A percentile compares a stretch with the other conserved stretches of the same genome.
These are phyloP conservation scores for Yamadazyma membranifaciens DNA, from an alignment of 1,139 yeast species.

Conservation along the genomic window DNA sequence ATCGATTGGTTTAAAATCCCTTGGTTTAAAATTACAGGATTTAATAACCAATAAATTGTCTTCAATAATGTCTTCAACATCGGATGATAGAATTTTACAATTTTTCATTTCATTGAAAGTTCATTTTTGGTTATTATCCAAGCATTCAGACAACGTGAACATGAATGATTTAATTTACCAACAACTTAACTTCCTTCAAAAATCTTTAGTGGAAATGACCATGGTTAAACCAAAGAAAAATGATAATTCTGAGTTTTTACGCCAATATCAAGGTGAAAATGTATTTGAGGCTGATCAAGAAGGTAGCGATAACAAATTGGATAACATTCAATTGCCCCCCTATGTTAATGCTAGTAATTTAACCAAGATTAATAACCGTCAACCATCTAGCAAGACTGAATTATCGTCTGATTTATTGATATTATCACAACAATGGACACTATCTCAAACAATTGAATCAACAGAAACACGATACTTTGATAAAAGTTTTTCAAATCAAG, in stretches of 20 bases:
- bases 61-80: conserved; percentile 25
- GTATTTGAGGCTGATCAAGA: conserved; percentile 9
- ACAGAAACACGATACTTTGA: conserved; percentile 12
- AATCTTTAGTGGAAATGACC: conserved; percentile 7
- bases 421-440: conserved; percentile 18
- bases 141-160: conserved; percentile 1
- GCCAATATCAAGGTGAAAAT: conserved; percentile 11
- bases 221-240: neutral
- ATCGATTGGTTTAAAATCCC: conserved; percentile 9
- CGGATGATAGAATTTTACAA: conserved; percentile 32
- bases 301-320: conserved; percentile 24
- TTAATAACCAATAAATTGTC: conserved; percentile 24
- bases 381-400: conserved; percentile 11
- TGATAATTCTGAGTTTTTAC: conserved; percentile 8
- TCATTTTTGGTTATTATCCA: conserved; percentile 24
- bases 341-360: conserved; percentile 34
- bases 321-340: conserved; percentile 40
- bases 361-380: conserved; percentile 12
- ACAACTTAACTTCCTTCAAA: conserved; percentile 4
- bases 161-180: conserved; percentile 7
- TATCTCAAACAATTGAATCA: neutral
- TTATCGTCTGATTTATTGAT: conserved; percentile 19
- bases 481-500: conserved; percentile 12
- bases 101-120: conserved; percentile 30
- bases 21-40: conserved; percentile 23